Evolutionary conservation across 2,329 filamentous ascomycete genomes (phyloP).

Genomic region (Fusarium praegraminearum): DNA sequence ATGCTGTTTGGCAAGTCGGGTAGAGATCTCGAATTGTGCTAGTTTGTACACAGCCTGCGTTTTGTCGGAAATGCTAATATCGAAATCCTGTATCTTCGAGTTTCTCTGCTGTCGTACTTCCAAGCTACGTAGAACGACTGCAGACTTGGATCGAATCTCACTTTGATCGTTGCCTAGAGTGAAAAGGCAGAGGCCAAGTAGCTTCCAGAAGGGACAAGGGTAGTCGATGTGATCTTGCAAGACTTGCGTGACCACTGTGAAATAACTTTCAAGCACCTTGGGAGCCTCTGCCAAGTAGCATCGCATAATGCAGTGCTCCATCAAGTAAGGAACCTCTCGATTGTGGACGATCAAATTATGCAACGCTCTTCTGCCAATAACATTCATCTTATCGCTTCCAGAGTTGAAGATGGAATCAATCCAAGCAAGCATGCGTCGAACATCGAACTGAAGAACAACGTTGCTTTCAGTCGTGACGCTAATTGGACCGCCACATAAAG

Average conservation of each 20-base stretch:
- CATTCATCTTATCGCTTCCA: slow-evolving; percentile 89
- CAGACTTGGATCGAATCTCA: slow-evolving; percentile 89
- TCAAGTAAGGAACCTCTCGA: slow-evolving; percentile 83
- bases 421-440: slow-evolving; percentile 93
- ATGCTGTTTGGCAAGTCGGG: slow-evolving; percentile 88
- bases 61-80: slow-evolving; percentile 98
- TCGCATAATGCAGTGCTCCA: slow-evolving; percentile 90
- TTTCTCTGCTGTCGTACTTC: slow-evolving; percentile 83
- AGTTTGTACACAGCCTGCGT: slow-evolving; percentile 98
- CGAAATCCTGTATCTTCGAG: slow-evolving; percentile 95
- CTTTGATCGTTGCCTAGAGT: slow-evolving; percentile 93
- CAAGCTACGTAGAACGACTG: slow-evolving; percentile 80
- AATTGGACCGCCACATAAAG: slow-evolving; percentile 87
- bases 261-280: slow-evolving; percentile 94
- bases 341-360: slow-evolving; percentile 93
- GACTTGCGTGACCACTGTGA: slow-evolving; percentile 90
- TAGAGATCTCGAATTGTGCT: slow-evolving; percentile 96
- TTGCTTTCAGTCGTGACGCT: slow-evolving; percentile 90
- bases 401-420: slow-evolving; percentile 95
- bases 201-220: slow-evolving; percentile 88
- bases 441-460: slow-evolving; percentile 89
- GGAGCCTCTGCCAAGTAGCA: slow-evolving; percentile 86
- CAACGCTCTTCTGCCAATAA: slow-evolving; percentile 87
- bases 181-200: slow-evolving; percentile 88
- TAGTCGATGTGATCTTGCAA: slow-evolving; percentile 86